phyloP scores from a whole-genome alignment of 345 rosid species.

The Schrenkiella parvula region DNA sequence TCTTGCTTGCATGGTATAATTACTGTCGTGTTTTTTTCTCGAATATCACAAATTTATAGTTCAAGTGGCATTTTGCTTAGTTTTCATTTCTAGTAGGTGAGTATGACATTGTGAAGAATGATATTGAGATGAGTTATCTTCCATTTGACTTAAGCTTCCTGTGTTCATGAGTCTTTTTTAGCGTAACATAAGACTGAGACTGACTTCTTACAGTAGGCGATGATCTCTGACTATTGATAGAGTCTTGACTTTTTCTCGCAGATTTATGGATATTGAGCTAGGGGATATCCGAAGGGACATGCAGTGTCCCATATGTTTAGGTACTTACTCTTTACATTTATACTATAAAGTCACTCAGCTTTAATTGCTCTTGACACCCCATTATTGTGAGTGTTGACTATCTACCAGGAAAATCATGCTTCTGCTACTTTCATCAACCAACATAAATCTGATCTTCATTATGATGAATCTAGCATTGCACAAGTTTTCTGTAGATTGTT shows the following conservation, averaged over 20 bases:
- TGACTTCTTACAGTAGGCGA: not conserved
- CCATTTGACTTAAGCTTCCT: not conserved
- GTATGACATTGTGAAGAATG: not conserved
- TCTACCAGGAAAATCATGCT: not conserved
- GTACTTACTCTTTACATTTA: slow-evolving; percentile 38
- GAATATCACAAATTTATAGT: not conserved
- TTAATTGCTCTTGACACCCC: not conserved
- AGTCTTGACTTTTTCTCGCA: slow-evolving; percentile 41
- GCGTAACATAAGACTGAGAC: not conserved
- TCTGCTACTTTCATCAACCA: not conserved
- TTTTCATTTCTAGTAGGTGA: not conserved
- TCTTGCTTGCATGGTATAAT: slow-evolving; percentile 39
- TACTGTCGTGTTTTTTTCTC: not conserved
- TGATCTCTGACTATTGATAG: not conserved
- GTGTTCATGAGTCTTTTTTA: slow-evolving; percentile 1
- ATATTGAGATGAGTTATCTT: slow-evolving; percentile 1
- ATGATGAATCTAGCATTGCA: not conserved
- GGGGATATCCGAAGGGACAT: slow-evolving; percentile 74
- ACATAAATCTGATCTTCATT: not conserved
- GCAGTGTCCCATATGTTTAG: slow-evolving; percentile 92
- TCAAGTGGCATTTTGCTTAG: not conserved
- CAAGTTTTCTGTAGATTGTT: not conserved
- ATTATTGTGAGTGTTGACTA: not conserved
- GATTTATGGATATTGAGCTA: slow-evolving; percentile 60
- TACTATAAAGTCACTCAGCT: not conserved